Conservation (phyloP, 1,284 basidiomycete genomes). For the Pterula multifida region DNA sequence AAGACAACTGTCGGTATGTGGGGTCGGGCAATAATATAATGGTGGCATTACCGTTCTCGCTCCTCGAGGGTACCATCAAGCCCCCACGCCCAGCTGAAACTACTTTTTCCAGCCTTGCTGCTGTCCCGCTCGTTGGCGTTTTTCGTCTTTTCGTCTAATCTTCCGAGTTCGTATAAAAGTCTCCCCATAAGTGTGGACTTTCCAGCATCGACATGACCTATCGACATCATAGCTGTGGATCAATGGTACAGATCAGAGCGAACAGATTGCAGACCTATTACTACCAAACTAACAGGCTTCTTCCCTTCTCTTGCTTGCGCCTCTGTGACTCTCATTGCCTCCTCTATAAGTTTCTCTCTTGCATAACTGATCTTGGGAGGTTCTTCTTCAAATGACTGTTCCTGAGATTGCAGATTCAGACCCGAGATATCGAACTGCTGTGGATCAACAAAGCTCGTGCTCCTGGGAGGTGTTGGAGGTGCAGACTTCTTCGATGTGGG, state of each 20-base stretch:
- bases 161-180: slow-evolving; percentile 84
- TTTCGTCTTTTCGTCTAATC: slow-evolving; percentile 77
- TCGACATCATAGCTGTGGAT: too few species aligned
- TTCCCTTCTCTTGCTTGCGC: slow-evolving; percentile 40
- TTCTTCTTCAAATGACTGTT: slow-evolving; percentile 36
- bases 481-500: slow-evolving; percentile 20
- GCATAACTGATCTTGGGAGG: slow-evolving; percentile 61
- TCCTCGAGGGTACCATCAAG: slow-evolving; percentile 92
- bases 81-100: slow-evolving; percentile 97
- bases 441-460: slow-evolving; percentile 31
- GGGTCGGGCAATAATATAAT: slow-evolving; percentile 4
- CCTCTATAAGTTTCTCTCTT: slow-evolving; percentile 77
- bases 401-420: slow-evolving; percentile 50
- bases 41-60: slow-evolving; percentile 57
- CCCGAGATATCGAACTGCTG: slow-evolving; percentile 62
- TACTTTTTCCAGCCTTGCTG: slow-evolving; percentile 82
- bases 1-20: slow-evolving; percentile 6
- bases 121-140: slow-evolving; percentile 86
- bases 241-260: too few species aligned
- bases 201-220: slow-evolving; percentile 96
- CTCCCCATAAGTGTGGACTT: slow-evolving; percentile 98
- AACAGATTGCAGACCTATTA: slow-evolving; percentile 85
- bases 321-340: slow-evolving; percentile 51
- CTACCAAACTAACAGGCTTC: slow-evolving; percentile 77
- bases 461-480: slow-evolving; percentile 17